Evolutionary conservation across 2,329 filamentous ascomycete genomes (phyloP).

Genomic region (Penicillium sumatraense): DNA sequence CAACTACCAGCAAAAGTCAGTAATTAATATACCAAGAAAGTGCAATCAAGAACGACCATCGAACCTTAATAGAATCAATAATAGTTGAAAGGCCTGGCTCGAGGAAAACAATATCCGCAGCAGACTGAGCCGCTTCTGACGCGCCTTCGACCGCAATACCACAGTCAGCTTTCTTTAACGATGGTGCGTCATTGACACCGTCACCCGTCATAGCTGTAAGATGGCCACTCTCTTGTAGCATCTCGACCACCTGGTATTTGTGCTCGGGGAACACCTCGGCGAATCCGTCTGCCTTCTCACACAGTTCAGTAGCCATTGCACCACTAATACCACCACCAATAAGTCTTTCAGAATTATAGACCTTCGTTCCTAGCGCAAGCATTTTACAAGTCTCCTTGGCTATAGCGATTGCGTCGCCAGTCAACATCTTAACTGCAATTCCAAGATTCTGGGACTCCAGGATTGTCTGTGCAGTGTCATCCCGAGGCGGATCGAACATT

Average conservation of each 20-base stretch:
- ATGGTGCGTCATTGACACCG: slow-evolving; percentile 75
- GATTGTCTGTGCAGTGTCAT: slow-evolving; percentile 78
- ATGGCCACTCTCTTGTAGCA: slow-evolving; percentile 73
- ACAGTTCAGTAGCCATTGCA: slow-evolving; percentile 74
- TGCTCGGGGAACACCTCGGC: slow-evolving; percentile 76
- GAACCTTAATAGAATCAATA: slow-evolving; percentile 72
- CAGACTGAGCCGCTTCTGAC: slow-evolving; percentile 73
- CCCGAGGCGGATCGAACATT: slow-evolving; percentile 80
- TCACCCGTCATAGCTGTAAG: slow-evolving; percentile 77
- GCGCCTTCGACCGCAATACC: slow-evolving; percentile 75
- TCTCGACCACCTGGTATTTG: slow-evolving; percentile 76
- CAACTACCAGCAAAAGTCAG: neutral
- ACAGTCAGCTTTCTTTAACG: slow-evolving; percentile 74
- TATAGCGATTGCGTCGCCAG: slow-evolving; percentile 78
- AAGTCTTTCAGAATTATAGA: slow-evolving; percentile 78
- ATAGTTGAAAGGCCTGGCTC: slow-evolving; percentile 73
- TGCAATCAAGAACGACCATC: neutral
- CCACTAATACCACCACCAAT: slow-evolving; percentile 76
- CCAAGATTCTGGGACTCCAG: slow-evolving; percentile 75
- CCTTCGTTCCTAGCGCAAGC: slow-evolving; percentile 76
- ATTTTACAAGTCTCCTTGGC: slow-evolving; percentile 84
- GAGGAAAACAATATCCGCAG: slow-evolving; percentile 75
- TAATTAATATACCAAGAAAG: neutral
- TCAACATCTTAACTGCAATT: slow-evolving; percentile 80
- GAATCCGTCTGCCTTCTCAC: slow-evolving; percentile 75